Base-by-base conservation (phyloP, 345 rosid species). In the Citrus maxima region DNA sequence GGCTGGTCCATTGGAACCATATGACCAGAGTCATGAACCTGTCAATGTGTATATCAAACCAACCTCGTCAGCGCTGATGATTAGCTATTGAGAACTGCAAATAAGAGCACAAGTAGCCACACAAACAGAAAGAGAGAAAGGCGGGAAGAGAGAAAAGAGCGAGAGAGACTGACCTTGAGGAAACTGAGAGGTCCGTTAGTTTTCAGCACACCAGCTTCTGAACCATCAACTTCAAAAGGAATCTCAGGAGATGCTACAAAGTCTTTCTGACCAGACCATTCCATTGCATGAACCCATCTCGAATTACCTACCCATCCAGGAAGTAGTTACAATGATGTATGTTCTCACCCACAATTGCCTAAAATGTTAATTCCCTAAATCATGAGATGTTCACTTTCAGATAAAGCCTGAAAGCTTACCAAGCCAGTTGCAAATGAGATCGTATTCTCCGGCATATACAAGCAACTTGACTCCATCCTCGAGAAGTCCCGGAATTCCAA, bases 1-100 rank as follows among this genome's bases (percentile, higher is more conserved):
- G 98, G 98, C 82, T 96, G 97, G 84, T 96, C 98, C 99, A 94
- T 96, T 0, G 99, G 99, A 80, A 94, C 97, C 99, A 96, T 94
- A 85, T 96, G 99, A 82, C 99, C 97, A 2, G 99, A 97, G 77
- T 96, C 89, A 3, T 84, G 94, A 63, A 94, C 97, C 97, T 96
- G 87, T 78, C 79, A 27, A 19, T 42, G 40, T 16, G 81, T 75
- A 40, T 38, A 77, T 62, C 70, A 60, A 60, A 12, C 67, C 78
- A 68, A 70, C 28, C 8, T 37, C 18, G 25, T 86, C 38, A 85
- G 80, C 42, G 72, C 55, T 9, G 34, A 21, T 28, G 21, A 14
- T 16, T 38, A 40, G 37, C 37, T 35, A 19, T 10, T 5, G 6
- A 3, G 10, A 13, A 30, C 60, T 25, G 56, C 42, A 19, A 61